These are phyloP conservation scores for Coix lacrymajobi DNA, from an alignment of 176 grass and related monocot species.

Conservation along the genomic window DNA sequence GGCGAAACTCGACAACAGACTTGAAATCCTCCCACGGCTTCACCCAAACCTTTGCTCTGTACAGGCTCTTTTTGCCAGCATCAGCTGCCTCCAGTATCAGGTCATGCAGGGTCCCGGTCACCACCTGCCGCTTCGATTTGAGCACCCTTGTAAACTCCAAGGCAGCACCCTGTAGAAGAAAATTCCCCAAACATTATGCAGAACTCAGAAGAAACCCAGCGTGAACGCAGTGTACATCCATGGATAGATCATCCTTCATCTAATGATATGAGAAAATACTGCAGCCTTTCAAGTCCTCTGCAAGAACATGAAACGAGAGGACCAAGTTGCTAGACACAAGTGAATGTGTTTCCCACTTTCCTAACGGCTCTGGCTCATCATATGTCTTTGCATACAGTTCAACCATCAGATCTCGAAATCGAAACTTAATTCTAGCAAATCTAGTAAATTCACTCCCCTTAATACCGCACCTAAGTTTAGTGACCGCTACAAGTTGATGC, in stretches of 20 bases:
- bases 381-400: not conserved
- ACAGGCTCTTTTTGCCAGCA: conserved; percentile 73
- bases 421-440: not conserved
- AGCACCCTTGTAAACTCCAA: conserved; percentile 70
- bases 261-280: not conserved
- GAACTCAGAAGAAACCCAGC: not conserved
- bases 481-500: not conserved
- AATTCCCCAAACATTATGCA: not conserved
- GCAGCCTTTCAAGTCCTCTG: not conserved
- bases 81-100: conserved; percentile 76
- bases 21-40: conserved; percentile 91
- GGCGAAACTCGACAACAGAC: conserved; percentile 69
- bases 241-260: not conserved
- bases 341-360: not conserved
- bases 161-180: conserved; percentile 52
- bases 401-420: not conserved
- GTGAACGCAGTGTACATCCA: not conserved
- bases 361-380: not conserved
- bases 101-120: conserved; percentile 66
- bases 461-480: not conserved
- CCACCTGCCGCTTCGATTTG: conserved; percentile 73
- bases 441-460: not conserved
- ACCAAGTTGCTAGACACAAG: not conserved
- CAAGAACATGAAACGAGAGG: not conserved
- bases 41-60: conserved; percentile 92